Base-by-base conservation (phyloP, 768 basidiomycete genomes). In the Macrocybe gigantea region DNA sequence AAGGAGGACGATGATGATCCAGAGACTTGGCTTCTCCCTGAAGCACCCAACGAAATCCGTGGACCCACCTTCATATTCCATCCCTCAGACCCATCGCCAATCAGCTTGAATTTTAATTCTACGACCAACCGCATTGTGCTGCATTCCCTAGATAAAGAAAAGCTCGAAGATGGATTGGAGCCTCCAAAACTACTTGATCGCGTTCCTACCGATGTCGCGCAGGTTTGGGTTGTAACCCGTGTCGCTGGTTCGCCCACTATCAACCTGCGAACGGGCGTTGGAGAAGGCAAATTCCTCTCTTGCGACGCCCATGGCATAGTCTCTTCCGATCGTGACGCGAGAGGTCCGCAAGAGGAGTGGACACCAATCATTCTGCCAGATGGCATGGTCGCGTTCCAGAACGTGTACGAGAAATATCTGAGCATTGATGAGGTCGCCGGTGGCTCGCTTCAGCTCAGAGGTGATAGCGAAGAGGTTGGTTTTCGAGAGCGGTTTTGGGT, bases 281-380 rank as follows among this genome's bases (percentile, higher is more conserved):
- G 88, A 15, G 88, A 88, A 61, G 90, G 90, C 7, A 93, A 93
- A 65, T 96, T 93, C 63, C 68, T 96, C 41, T 91, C 88, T 6
- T 89, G 86, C 66, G 90, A 94, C 68, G 75, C 83, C 51, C 82
- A 90, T 57, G 93, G 93, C 6, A 70, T 92, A 13, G 85, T 95
- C 10, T 80, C 84, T 53, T 84, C 88, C 38, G 85, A 90, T 60
- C 74, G 88, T 40, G 93, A 96, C 59, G 93, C 93, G 29, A 78
- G 93, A 32, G 93, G 93, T 1, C 87, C 89, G 4, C 90, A 95
- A 64, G 93, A 96, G 64, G 93, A 94, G 64, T 96, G 92, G 89
- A 88, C 86, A 3, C 86, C 92, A 11, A 78, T 91, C 22, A 70
- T 93, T 48, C 65, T 89, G 15, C 80, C 87, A 7, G 88, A 88